Percentiles rank a stretch among this genome's conserved stretches.
Evolutionary conservation across 441 rosid genomes (phyloP).

Genomic region (Adansonia grandidieri): DNA sequence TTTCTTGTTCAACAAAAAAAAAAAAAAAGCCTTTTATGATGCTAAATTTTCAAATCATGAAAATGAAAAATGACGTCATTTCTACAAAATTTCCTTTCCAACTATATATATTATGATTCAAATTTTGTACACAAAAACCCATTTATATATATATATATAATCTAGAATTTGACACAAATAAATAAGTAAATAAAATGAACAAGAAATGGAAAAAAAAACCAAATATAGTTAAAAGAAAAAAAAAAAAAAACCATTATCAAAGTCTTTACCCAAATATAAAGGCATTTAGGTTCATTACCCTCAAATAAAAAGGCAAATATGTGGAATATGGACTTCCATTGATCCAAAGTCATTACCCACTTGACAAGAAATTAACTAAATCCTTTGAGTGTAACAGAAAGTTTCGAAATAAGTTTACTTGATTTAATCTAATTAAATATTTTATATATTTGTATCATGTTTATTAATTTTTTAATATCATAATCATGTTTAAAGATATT

Average conservation of each 20-base stretch:
- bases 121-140: background rate
- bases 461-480: too few relatives aligned
- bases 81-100: background rate
- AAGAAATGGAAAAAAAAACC: background rate
- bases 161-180: background rate
- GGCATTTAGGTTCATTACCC: background rate
- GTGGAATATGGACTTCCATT: too few relatives aligned
- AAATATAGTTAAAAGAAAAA: background rate
- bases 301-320: background rate
- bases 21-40: background rate
- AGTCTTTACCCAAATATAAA: background rate
- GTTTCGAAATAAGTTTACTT: background rate
- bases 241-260: background rate
- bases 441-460: too few relatives aligned
- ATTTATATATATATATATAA: background rate
- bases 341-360: background rate
- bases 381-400: background rate
- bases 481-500: too few relatives aligned
- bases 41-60: background rate
- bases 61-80: background rate
- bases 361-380: background rate
- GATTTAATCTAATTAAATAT: too few relatives aligned
- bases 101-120: background rate
- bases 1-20: too few relatives aligned
- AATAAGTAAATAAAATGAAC: background rate